These are phyloP conservation scores for Anthracocystis walkeri DNA, from an alignment of 1,284 basidiomycete species.

Conservation along the genomic window DNA sequence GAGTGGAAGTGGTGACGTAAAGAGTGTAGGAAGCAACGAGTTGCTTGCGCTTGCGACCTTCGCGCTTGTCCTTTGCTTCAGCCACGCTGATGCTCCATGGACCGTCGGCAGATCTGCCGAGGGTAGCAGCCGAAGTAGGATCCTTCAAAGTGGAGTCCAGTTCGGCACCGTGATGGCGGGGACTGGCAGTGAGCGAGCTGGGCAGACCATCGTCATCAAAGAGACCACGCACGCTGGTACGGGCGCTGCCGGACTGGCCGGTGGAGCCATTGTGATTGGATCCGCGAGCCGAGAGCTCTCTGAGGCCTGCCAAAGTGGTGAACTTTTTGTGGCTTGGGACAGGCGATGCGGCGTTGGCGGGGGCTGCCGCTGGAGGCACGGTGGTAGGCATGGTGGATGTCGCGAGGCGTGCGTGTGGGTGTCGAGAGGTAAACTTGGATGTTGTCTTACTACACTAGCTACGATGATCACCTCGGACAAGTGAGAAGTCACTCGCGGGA, in stretches of 20 bases:
- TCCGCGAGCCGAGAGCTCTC: conserved; percentile 33
- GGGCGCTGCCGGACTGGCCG: conserved; percentile 18
- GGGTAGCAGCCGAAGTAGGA: conserved; percentile 10
- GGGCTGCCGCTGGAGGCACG: conserved; percentile 9
- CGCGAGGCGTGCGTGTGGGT: not conserved
- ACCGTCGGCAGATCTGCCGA: conserved; percentile 71
- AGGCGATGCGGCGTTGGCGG: conserved; percentile 19
- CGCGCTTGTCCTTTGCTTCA: conserved; percentile 70
- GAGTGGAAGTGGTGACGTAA: conserved; percentile 78
- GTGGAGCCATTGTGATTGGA: conserved; percentile 22
- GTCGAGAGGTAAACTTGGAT: too few relatives aligned
- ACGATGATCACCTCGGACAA: not conserved
- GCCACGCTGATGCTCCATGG: conserved; percentile 81
- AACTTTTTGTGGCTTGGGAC: conserved; percentile 47
- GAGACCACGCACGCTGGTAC: conserved; percentile 51
- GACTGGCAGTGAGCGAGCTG: conserved; percentile 23
- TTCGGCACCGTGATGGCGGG: conserved; percentile 63
- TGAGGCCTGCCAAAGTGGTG: conserved; percentile 54
- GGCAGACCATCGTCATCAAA: conserved; percentile 43
- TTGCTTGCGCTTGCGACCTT: conserved; percentile 55
- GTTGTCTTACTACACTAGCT: too few relatives aligned
- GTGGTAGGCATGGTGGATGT: conserved; percentile 31
- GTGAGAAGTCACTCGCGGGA: conserved; percentile 7
- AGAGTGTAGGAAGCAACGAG: conserved; percentile 67
- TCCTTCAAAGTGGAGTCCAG: conserved; percentile 72